phyloP scores from a whole-genome alignment of 306 rosid species.

The Pueraria montana region DNA sequence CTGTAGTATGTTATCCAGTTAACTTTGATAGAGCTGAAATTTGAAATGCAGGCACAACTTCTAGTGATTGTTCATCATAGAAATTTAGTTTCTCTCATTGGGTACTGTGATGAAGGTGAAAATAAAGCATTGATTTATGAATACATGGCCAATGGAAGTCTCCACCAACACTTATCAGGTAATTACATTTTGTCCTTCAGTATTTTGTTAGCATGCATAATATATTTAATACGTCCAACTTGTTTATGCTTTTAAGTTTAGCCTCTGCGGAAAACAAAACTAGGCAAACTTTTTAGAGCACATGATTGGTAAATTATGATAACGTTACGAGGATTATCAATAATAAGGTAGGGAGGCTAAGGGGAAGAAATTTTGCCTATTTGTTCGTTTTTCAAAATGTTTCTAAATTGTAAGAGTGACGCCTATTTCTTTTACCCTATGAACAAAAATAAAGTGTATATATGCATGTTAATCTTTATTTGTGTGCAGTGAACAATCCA shows the following conservation, averaged over 20 bases:
- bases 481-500: conserved; percentile 19
- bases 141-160: conserved; percentile 47
- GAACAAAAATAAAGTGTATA: not conserved
- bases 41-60: conserved; percentile 37
- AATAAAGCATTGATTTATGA: conserved; percentile 43
- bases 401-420: too few species aligned
- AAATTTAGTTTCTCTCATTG: conserved; percentile 48
- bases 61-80: conserved; percentile 43
- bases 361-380: too few species aligned
- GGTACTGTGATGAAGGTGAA: conserved; percentile 43
- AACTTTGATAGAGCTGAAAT: not conserved
- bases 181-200: not conserved
- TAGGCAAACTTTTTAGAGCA: too few species aligned
- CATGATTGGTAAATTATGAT: too few species aligned
- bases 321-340: too few species aligned
- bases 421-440: not conserved
- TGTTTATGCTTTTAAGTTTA: not conserved
- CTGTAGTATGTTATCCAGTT: not conserved
- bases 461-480: not conserved
- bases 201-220: not conserved
- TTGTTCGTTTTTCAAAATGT: too few species aligned
- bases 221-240: not conserved
- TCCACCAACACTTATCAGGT: conserved; percentile 35
- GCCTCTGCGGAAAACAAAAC: too few species aligned
- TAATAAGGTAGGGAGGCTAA: too few species aligned